Conservation (phyloP, 2,329 filamentous ascomycete genomes). For the Tolypocladium tundrense region DNA sequence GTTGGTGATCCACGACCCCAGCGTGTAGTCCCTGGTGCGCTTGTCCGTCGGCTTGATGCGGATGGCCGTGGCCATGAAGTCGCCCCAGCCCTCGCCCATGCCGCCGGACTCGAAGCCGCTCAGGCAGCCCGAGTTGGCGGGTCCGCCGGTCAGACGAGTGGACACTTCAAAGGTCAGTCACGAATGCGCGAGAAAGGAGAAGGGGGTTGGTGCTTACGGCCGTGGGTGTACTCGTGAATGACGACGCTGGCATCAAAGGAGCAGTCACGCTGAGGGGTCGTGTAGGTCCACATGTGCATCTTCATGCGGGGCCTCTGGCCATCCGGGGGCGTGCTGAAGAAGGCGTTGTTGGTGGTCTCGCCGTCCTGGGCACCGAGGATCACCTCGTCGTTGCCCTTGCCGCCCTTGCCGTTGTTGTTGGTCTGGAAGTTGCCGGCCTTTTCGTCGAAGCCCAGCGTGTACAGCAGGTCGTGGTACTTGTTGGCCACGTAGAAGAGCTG, state of each 20-base stretch:
- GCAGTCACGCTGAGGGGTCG: conserved; percentile 39
- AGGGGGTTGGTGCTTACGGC: conserved; percentile 17
- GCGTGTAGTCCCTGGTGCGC: conserved; percentile 31
- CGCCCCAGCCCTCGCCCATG: conserved; percentile 50
- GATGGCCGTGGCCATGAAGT: conserved; percentile 43
- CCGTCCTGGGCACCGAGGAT: conserved; percentile 49
- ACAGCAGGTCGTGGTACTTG: conserved; percentile 48
- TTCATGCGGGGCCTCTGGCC: conserved; percentile 42
- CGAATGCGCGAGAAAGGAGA: background rate
- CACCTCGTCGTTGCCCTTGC: conserved; percentile 38
- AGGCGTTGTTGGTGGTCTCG: conserved; percentile 43
- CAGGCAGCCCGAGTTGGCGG: conserved; percentile 40
- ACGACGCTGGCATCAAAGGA: conserved; percentile 50
- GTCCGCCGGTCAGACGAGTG: conserved; percentile 48
- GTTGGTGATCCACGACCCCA: conserved; percentile 40
- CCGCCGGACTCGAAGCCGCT: conserved; percentile 36
- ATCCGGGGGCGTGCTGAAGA: conserved; percentile 45
- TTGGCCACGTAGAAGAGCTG: conserved; percentile 54
- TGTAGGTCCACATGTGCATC: conserved; percentile 46
- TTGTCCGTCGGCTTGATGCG: conserved; percentile 35
- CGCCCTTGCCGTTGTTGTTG: conserved; percentile 45
- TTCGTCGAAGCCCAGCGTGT: conserved; percentile 47
- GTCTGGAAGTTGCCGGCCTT: conserved; percentile 48
- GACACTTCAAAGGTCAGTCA: conserved; percentile 29
- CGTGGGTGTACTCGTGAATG: conserved; percentile 49